Evolutionary conservation across 768 basidiomycete genomes (phyloP).

Genomic region (Podaxis mareebaensis): DNA sequence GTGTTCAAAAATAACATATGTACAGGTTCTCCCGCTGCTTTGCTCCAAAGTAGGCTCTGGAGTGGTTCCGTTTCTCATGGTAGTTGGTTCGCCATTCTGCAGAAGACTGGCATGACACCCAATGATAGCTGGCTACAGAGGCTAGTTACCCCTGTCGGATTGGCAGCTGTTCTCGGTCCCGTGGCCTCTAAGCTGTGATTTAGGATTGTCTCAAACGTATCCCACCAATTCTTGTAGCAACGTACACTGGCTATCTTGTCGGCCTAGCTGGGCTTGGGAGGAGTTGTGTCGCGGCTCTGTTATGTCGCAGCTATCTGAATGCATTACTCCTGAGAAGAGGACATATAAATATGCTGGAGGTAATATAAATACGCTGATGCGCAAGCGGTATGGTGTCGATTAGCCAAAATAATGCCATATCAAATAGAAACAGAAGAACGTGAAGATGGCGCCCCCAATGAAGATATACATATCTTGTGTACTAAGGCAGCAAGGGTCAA

Average conservation of each 20-base stretch:
- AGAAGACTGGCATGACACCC: slow-evolving; percentile 23
- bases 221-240: no score
- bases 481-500: slow-evolving; percentile 39
- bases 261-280: no score
- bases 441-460: slow-evolving; percentile 78
- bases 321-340: no score
- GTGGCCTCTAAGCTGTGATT: no score
- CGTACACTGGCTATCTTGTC: no score
- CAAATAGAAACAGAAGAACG: slow-evolving; percentile 90
- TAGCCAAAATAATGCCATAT: slow-evolving; percentile 90
- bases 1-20: not conserved
- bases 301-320: no score
- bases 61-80: slow-evolving; percentile 24
- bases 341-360: not conserved
- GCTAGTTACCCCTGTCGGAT: no score
- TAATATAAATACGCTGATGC: not conserved
- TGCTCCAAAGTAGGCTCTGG: slow-evolving; percentile 34
- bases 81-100: no score
- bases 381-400: slow-evolving; percentile 8
- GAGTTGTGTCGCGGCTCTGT: no score
- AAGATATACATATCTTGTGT: slow-evolving; percentile 97
- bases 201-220: no score
- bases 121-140: no score
- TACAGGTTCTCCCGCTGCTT: slow-evolving; percentile 34
- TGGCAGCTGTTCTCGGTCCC: no score